A percentile compares a stretch with the other conserved stretches of the same genome.
phyloP scores from a whole-genome alignment of 2,329 filamentous ascomycete species.

The Colletotrichum scovillei region DNA sequence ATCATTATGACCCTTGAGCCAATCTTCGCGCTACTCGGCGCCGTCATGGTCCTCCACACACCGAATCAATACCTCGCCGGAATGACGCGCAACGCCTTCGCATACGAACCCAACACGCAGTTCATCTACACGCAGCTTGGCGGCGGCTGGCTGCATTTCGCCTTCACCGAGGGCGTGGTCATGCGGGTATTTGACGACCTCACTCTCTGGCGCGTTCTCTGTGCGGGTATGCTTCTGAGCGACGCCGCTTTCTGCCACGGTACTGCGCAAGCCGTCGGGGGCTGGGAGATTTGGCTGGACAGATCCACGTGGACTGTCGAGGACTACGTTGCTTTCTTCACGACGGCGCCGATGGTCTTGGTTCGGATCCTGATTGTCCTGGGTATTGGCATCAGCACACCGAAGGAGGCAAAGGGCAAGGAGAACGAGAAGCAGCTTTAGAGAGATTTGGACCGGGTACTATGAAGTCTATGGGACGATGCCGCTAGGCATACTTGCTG shows the following conservation, averaged over 20 bases:
- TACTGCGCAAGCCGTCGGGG: conserved; percentile 47
- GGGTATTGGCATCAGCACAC: conserved; percentile 40
- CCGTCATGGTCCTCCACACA: conserved; percentile 42
- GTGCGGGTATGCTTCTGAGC: conserved; percentile 49
- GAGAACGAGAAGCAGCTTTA: neutral
- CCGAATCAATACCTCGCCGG: conserved; percentile 43
- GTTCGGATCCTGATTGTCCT: conserved; percentile 44
- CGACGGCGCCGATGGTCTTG: conserved; percentile 43
- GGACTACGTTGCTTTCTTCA: conserved; percentile 42
- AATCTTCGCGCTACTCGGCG: conserved; percentile 46
- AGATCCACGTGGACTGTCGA: conserved; percentile 43
- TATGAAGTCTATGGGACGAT: neutral
- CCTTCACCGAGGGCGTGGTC: conserved; percentile 50
- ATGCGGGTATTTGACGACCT: conserved; percentile 47
- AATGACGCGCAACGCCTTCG: conserved; percentile 42
- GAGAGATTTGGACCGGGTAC: neutral
- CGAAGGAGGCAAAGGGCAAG: neutral
- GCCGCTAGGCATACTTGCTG: too few relatives aligned
- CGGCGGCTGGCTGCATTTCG: conserved; percentile 48
- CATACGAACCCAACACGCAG: conserved; percentile 37
- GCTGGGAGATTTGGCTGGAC: conserved; percentile 42
- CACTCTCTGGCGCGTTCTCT: conserved; percentile 48
- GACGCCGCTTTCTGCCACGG: conserved; percentile 45
- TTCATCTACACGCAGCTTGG: conserved; percentile 47
- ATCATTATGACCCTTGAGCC: conserved; percentile 49